Percentiles rank a stretch among this genome's conserved stretches.
Evolutionary conservation across 2,329 filamentous ascomycete genomes (phyloP).

Genomic region (Stromatinia cepivora): DNA sequence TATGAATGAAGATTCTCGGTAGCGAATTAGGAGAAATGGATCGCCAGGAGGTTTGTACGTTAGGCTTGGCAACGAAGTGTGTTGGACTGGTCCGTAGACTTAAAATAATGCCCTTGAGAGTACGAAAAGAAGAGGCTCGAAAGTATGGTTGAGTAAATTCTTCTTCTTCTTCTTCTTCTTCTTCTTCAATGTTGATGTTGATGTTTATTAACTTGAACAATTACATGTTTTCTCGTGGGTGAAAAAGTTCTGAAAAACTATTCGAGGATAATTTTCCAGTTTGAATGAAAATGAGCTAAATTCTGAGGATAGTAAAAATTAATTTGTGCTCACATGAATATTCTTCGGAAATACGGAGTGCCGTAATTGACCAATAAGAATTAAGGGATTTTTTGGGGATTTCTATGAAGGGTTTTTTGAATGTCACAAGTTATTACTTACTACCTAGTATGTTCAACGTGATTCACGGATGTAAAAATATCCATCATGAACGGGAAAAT

Average conservation of each 20-base stretch:
- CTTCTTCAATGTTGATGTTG: too few species aligned
- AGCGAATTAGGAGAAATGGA: conserved; percentile 12
- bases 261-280: too few species aligned
- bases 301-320: not conserved
- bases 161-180: too few species aligned
- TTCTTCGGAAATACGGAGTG: conserved; percentile 6
- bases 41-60: conserved; percentile 8
- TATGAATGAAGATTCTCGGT: not conserved
- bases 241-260: not conserved
- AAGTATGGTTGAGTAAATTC: not conserved
- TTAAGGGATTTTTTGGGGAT: not conserved
- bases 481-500: too few species aligned
- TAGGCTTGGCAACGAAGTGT: not conserved
- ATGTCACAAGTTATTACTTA: not conserved
- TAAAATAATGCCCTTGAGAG: not conserved
- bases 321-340: conserved; percentile 7
- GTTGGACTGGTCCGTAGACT: not conserved
- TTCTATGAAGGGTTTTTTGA: not conserved
- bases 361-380: conserved; percentile 5
- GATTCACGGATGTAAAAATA: not conserved
- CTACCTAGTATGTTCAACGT: not conserved
- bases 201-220: too few species aligned
- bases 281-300: too few species aligned
- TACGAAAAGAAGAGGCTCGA: not conserved
- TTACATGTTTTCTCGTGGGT: not conserved